A percentile compares a stretch with the other conserved stretches of the same genome.
Conservation (phyloP, 495 filamentous ascomycete genomes). For the Hapsidospora chrysogenum region DNA sequence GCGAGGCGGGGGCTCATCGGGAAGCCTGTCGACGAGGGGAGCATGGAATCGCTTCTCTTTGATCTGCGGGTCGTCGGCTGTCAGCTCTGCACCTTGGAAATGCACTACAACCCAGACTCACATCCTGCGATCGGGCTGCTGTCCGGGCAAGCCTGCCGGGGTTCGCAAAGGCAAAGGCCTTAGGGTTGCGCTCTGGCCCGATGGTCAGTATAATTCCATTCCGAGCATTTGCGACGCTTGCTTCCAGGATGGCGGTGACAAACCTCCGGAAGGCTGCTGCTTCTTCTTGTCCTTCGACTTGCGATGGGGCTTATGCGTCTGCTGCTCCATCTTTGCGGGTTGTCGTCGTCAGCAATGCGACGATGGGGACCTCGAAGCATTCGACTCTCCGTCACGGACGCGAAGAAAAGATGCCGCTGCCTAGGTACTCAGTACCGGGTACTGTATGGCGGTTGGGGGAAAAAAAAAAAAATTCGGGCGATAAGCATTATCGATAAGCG, state of each 20-base stretch:
- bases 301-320: constrained; percentile 63
- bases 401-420: too few relatives aligned
- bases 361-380: neutral
- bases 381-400: too few relatives aligned
- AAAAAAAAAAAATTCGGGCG: neutral
- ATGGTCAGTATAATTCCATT: too few relatives aligned
- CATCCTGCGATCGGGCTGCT: constrained; percentile 74
- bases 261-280: constrained; percentile 44
- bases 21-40: constrained; percentile 82
- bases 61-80: constrained; percentile 41
- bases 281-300: constrained; percentile 80
- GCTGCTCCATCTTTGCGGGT: constrained; percentile 51
- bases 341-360: neutral
- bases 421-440: too few relatives aligned
- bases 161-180: constrained; percentile 69
- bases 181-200: constrained; percentile 53
- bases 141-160: constrained; percentile 64
- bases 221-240: too few relatives aligned
- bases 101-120: constrained; percentile 20
- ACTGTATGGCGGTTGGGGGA: neutral
- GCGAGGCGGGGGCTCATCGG: constrained; percentile 86
- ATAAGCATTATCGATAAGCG: neutral
- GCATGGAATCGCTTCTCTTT: constrained; percentile 95
- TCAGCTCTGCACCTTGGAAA: too few relatives aligned
- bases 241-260: constrained; percentile 1